Percentiles rank a stretch among this genome's conserved stretches.
Conservation (phyloP, 2,329 filamentous ascomycete genomes). For the Scedosporium aurantiacum region DNA sequence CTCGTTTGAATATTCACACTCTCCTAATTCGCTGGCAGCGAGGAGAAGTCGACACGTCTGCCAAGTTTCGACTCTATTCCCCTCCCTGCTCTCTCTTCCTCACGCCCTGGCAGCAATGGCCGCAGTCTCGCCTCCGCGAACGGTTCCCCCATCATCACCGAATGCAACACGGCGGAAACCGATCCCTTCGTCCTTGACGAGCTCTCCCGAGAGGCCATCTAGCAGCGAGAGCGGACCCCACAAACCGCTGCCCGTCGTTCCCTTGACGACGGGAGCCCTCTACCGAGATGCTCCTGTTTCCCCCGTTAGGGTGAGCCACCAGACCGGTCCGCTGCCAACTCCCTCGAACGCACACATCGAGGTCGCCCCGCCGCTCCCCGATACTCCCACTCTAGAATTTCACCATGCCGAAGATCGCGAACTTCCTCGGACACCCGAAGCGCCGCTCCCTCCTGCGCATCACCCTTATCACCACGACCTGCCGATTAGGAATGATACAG, state of each 20-base stretch:
- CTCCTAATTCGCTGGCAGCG: neutral
- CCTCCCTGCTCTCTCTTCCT: neutral
- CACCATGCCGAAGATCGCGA: constrained; percentile 15
- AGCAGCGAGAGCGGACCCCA: neutral
- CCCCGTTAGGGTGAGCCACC: constrained; percentile 28
- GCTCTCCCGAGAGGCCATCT: neutral
- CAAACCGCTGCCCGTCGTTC: neutral
- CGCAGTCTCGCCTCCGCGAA: constrained; percentile 4
- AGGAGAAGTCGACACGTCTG: neutral
- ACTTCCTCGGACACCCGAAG: constrained; percentile 22
- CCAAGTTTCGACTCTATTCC: neutral
- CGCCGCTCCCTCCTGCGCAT: constrained; percentile 27
- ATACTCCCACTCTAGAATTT: neutral
- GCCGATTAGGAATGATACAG: neutral
- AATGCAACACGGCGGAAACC: constrained; percentile 3
- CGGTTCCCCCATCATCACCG: neutral
- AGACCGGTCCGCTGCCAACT: constrained; percentile 39
- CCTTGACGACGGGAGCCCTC: neutral
- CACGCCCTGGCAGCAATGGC: constrained; percentile 2
- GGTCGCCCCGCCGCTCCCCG: constrained; percentile 14
- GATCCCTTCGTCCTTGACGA: neutral
- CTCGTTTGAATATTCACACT: neutral
- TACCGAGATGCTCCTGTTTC: constrained; percentile 1
- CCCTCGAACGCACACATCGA: constrained; percentile 44
- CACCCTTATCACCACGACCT: constrained; percentile 1